Percentiles rank a stretch among this genome's conserved stretches.
These are phyloP conservation scores for Stachybotrys chlorohalonatus DNA, from an alignment of 2,329 filamentous ascomycete species.

Conservation along the genomic window DNA sequence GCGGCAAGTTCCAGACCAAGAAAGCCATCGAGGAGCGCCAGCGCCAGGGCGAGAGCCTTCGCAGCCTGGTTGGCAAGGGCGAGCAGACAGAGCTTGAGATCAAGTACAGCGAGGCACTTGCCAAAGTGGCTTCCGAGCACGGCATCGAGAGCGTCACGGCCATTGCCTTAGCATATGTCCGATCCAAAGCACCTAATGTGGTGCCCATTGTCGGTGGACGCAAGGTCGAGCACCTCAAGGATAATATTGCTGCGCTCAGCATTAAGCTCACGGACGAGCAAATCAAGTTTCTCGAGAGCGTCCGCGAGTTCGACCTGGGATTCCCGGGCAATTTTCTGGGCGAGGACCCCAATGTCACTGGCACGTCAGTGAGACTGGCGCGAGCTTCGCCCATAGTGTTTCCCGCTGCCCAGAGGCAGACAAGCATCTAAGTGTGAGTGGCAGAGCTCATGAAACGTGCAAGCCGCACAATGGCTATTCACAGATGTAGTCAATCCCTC, in stretches of 20 bases:
- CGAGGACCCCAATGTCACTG: slow-evolving; percentile 1
- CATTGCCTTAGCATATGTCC: slow-evolving; percentile 44
- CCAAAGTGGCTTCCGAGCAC: slow-evolving; percentile 43
- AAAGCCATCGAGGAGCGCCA: slow-evolving; percentile 16
- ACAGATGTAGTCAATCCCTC: too few relatives aligned
- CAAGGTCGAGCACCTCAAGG: slow-evolving; percentile 40
- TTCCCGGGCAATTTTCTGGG: slow-evolving; percentile 24
- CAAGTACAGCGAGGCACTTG: slow-evolving; percentile 47
- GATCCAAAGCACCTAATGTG: slow-evolving; percentile 40
- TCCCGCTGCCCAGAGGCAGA: too few relatives aligned
- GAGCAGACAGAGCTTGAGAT: slow-evolving; percentile 36
- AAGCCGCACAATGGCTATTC: too few relatives aligned
- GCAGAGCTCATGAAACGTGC: too few relatives aligned
- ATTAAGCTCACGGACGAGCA: slow-evolving; percentile 42
- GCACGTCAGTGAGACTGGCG: too few relatives aligned
- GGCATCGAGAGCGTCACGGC: slow-evolving; percentile 47
- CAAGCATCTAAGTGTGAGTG: too few relatives aligned
- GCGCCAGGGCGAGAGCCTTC: neutral
- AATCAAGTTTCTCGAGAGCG: slow-evolving; percentile 43
- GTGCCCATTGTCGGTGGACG: slow-evolving; percentile 44
- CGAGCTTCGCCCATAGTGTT: too few relatives aligned
- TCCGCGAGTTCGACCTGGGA: slow-evolving; percentile 43
- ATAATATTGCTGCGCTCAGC: slow-evolving; percentile 46
- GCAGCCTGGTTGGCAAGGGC: slow-evolving; percentile 4
- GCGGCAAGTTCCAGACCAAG: slow-evolving; percentile 37